A percentile compares a stretch with the other conserved stretches of the same genome.
Evolutionary conservation across 495 filamentous ascomycete species (phyloP).

Genomic region (Annulohypoxylon maeteangense): DNA sequence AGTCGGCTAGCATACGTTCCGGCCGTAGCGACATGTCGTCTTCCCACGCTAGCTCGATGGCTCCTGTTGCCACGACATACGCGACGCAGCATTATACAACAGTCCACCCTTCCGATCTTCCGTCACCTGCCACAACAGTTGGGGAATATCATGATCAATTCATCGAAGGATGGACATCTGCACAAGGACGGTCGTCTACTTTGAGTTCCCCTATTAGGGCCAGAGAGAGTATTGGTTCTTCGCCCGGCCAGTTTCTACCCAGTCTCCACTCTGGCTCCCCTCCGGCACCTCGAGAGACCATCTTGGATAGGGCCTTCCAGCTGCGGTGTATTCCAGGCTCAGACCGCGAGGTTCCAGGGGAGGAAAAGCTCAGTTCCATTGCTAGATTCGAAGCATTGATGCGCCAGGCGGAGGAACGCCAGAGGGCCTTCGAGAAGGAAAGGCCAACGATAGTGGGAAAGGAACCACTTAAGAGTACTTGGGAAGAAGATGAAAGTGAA

Average conservation of each 20-base stretch:
- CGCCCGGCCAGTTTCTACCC: conserved; percentile 43
- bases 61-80: conserved; percentile 51
- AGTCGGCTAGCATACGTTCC: conserved; percentile 64
- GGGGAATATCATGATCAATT: conserved; percentile 65
- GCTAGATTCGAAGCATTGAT: conserved; percentile 69
- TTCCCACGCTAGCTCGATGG: conserved; percentile 57
- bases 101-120: conserved; percentile 59
- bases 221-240: conserved; percentile 57
- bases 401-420: conserved; percentile 62
- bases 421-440: conserved; percentile 47
- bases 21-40: conserved; percentile 65
- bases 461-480: conserved; percentile 55
- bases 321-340: conserved; percentile 65
- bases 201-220: conserved; percentile 59
- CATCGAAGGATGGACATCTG: conserved; percentile 67
- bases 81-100: conserved; percentile 54
- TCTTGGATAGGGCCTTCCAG: conserved; percentile 69
- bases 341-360: conserved; percentile 55
- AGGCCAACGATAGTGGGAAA: conserved; percentile 41
- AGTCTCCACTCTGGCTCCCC: conserved; percentile 53
- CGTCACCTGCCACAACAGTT: conserved; percentile 61
- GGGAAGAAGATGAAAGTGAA: conserved; percentile 54
- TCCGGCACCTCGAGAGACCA: conserved; percentile 64
- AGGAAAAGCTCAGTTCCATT: conserved; percentile 66
- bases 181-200: conserved; percentile 64